Base-by-base conservation (phyloP, 148 eudicot genomes). In the Spergularia bocconei region DNA sequence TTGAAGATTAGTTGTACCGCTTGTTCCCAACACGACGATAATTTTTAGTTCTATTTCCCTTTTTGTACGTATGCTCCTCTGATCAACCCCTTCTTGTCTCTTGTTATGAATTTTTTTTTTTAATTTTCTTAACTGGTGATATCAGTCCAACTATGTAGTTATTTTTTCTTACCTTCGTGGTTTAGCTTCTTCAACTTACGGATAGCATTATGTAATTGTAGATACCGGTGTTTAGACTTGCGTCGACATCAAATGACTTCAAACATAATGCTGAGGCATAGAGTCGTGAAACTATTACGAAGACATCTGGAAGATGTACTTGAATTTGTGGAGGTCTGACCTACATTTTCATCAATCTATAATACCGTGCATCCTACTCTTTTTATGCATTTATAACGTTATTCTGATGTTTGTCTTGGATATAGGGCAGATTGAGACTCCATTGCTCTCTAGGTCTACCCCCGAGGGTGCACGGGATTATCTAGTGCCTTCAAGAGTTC, bases 391-490 rank as follows among this genome's bases (percentile, higher is more conserved):
- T 48, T 41, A 48, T 62, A 64, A 21, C 72, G 39, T 71, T 62
- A 81, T 79, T 73, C 85, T 81, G 84, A 82, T 85, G 66, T 79
- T 78, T 80, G 15, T 77, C 75, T 71, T 86, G 88, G 86, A 85
- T 89, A 81, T 82, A 89, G 91, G 92, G 97, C 91, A 92, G 98
- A 92, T 95, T 80, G 98, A 95, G 92, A 95, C 98, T 71, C 98
- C 98, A 82, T 85, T 95, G 81, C 97, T 95, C 58, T 90, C 92
- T 78, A 90, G 96, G 79, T 95, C 98, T 41, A 95, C 97, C 79
- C 98, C 98, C 62, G 98, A 95, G 85, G 98, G 98, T 81, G 98
- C 98, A 77, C 91, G 98, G 48, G 98, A 95, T 87, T 95, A 88
- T 89, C 82, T 95, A 82, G 98, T 95, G 74, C 98, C 98, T 73